Evolutionary conservation across 1,284 basidiomycete species (phyloP).

Genomic region (Rhodotorula sp.): DNA sequence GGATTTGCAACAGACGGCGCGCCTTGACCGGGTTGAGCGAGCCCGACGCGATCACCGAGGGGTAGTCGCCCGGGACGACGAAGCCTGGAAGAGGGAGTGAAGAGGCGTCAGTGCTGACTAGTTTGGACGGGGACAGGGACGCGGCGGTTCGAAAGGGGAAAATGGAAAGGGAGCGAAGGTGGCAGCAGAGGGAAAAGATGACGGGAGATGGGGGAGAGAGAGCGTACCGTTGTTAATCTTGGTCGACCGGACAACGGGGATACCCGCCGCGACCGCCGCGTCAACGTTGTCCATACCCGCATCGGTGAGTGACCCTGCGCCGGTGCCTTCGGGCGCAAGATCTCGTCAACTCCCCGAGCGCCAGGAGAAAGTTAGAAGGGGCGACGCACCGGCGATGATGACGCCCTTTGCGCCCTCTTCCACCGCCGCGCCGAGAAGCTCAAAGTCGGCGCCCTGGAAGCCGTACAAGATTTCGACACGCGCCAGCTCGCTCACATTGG

Average conservation of each 20-base stretch:
- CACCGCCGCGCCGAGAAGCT: constrained; percentile 41
- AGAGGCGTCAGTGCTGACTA: no score
- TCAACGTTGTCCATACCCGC: constrained; percentile 18
- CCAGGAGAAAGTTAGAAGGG: no score
- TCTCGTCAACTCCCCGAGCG: no score
- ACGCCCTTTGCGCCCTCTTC: constrained; percentile 45
- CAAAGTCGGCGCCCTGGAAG: constrained; percentile 24
- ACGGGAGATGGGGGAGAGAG: no score
- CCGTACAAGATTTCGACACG: constrained; percentile 44
- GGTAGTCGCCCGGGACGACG: not conserved
- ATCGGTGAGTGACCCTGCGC: constrained; percentile 33
- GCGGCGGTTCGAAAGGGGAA: no score
- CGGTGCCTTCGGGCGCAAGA: no score
- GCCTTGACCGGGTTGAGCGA: constrained; percentile 41
- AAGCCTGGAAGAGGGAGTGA: not conserved
- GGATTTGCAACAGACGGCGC: constrained; percentile 22
- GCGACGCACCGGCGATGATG: constrained; percentile 40
- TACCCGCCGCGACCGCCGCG: constrained; percentile 5
- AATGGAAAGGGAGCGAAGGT: not conserved
- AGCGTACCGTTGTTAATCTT: constrained; percentile 35
- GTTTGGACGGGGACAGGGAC: no score
- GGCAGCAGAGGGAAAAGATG: not conserved
- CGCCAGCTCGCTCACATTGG: constrained; percentile 37
- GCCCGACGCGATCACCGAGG: constrained; percentile 25
- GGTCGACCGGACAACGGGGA: constrained; percentile 29